Conservation (phyloP, 2,329 filamentous ascomycete genomes). For the Penicillium paneum region DNA sequence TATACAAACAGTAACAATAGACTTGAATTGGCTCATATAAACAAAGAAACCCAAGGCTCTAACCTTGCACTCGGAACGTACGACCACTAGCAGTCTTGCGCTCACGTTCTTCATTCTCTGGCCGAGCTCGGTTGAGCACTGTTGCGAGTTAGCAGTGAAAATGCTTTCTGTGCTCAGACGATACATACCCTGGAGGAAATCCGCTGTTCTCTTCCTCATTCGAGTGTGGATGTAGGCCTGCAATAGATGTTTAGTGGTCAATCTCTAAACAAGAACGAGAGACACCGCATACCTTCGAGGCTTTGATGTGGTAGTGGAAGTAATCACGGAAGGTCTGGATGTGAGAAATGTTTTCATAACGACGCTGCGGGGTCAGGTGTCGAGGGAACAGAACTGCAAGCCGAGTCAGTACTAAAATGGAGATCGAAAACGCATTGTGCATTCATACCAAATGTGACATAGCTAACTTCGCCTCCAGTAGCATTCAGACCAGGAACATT, state of each 20-base stretch:
- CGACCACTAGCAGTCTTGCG: conserved; percentile 96
- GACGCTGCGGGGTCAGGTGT: conserved; percentile 84
- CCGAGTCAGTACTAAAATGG: conserved; percentile 11
- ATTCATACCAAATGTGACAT: conserved; percentile 87
- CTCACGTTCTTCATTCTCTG: conserved; percentile 95
- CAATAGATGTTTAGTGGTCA: conserved; percentile 8
- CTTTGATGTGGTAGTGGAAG: conserved; percentile 99
- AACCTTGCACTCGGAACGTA: conserved; percentile 70
- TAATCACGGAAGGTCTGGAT: conserved; percentile 99
- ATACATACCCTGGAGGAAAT: conserved; percentile 86
- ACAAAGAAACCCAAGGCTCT: conserved; percentile 17
- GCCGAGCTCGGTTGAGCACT: conserved; percentile 94
- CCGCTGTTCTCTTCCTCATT: conserved; percentile 95
- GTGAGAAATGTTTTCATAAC: conserved; percentile 94
- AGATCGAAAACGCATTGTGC: not conserved
- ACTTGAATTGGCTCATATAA: conserved; percentile 21
- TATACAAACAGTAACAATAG: conserved; percentile 4
- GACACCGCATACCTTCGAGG: conserved; percentile 66
- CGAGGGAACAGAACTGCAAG: conserved; percentile 83
- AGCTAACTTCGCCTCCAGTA: conserved; percentile 83
- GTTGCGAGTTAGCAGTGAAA: conserved; percentile 34
- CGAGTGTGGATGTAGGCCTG: conserved; percentile 95
- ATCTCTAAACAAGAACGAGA: not conserved
- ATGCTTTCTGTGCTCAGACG: not conserved
- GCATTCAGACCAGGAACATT: conserved; percentile 77